Conservation (phyloP, 1,284 basidiomycete genomes). For the Ceratobasidium sp. region DNA sequence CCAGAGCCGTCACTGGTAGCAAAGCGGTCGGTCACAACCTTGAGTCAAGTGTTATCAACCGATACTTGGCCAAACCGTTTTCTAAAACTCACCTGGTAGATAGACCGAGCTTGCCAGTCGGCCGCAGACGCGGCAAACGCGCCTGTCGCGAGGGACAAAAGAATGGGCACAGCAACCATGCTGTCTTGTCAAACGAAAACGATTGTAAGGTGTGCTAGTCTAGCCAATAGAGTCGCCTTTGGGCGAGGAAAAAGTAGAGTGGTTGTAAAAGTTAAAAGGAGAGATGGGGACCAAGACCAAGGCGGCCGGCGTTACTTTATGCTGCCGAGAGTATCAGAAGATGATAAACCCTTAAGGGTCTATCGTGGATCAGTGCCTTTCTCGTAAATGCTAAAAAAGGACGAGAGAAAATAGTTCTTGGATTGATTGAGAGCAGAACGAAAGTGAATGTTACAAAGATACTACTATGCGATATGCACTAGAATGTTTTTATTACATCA, state of each 20-base stretch:
- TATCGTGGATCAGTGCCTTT: neutral
- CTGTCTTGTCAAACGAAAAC: conserved; percentile 6
- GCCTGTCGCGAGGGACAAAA: conserved; percentile 35
- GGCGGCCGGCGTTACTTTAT: neutral
- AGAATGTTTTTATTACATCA: neutral
- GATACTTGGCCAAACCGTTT: too few species aligned
- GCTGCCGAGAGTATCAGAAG: neutral
- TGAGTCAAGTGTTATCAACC: too few species aligned
- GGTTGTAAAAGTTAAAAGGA: neutral
- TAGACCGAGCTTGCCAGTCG: conserved; percentile 49
- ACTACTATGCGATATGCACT: neutral
- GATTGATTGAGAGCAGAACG: neutral
- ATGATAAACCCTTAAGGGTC: neutral
- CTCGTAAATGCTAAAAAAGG: neutral
- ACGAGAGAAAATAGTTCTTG: neutral
- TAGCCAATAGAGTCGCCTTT: neutral
- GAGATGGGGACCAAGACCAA: neutral
- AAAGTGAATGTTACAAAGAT: neutral
- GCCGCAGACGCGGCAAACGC: conserved; percentile 45
- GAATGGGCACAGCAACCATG: conserved; percentile 32
- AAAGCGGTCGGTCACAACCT: conserved; percentile 44
- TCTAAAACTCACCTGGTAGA: conserved; percentile 47
- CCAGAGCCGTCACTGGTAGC: conserved; percentile 43
- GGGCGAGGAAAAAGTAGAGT: neutral
- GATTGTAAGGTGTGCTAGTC: conserved; percentile 7